Evolutionary conservation across 768 basidiomycete genomes (phyloP).

Genomic region (Amanita thiersii): DNA sequence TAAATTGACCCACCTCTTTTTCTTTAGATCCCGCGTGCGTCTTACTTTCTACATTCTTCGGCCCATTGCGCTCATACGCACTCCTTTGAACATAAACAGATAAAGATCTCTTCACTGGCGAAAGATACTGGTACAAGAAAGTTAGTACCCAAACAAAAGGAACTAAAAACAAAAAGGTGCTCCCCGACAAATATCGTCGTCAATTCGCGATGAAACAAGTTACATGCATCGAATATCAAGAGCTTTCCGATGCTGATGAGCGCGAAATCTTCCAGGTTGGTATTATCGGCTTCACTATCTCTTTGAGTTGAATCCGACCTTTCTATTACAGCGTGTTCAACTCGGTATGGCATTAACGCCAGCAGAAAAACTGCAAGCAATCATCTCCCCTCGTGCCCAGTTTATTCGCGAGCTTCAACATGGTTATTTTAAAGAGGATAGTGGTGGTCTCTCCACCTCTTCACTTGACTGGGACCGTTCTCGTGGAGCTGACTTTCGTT

Average conservation of each 20-base stretch:
- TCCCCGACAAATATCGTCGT: slow-evolving; percentile 49
- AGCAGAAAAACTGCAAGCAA: slow-evolving; percentile 66
- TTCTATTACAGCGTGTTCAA: slow-evolving; percentile 59
- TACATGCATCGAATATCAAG: slow-evolving; percentile 72
- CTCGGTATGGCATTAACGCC: slow-evolving; percentile 72
- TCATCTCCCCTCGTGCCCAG: slow-evolving; percentile 43
- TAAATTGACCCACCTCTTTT: slow-evolving; percentile 6
- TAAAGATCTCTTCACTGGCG: slow-evolving; percentile 45
- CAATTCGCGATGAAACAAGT: slow-evolving; percentile 69
- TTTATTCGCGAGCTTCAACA: slow-evolving; percentile 53
- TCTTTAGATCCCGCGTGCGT: slow-evolving; percentile 46
- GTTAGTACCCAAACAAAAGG: slow-evolving; percentile 14
- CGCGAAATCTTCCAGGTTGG: slow-evolving; percentile 68
- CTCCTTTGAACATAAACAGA: slow-evolving; percentile 24
- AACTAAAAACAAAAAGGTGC: slow-evolving; percentile 18
- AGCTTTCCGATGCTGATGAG: slow-evolving; percentile 47
- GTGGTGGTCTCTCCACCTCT: slow-evolving; percentile 22
- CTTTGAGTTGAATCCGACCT: not conserved
- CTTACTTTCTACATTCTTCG: slow-evolving; percentile 17
- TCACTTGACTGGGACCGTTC: slow-evolving; percentile 39
- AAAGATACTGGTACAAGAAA: slow-evolving; percentile 47
- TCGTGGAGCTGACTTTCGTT: slow-evolving; percentile 52
- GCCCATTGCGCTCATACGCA: not conserved
- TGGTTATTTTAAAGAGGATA: slow-evolving; percentile 31
- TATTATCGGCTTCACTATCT: not conserved